Evolutionary conservation across 805 yeast genomes (phyloP), one percentile per base, ranked within the genome.

Genomic region (Barnettozyma vustinii): DNA sequence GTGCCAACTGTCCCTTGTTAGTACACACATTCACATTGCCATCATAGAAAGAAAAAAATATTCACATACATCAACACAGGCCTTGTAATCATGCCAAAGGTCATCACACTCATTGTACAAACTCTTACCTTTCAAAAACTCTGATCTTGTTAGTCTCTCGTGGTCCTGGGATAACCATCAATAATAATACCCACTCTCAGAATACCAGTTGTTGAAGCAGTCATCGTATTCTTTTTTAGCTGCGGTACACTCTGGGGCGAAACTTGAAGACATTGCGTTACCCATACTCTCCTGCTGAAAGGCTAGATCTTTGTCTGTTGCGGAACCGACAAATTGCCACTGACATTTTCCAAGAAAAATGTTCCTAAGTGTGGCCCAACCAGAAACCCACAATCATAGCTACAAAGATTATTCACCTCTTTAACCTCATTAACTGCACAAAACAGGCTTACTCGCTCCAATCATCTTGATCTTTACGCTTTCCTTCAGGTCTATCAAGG

Each of bases 201-300:
- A 83, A 65, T 94, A 94, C 99, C 99, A 91, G 56, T 78, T 77
- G 68, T 90, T 91, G 71, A 94, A 94, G 66, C 99, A 94, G 60
- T 83, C 85, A 63, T 94, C 98, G 62, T 94, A 94, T 60, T 81
- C 79, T 58, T 81, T 80, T 68, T 94, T 94, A 50, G 84, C 78
- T 33, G 81, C 86, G 20, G 96, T 88, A 68, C 99, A 94, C 70
- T 94, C 98, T 23, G 97, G 97, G 35, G 99, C 98, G 74, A 94
- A 87, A 52, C 96, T 89, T 7, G 96, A 75, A 16, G 91, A 84
- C 86, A 86, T 79, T 46, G 73, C 65, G 67, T 81, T 82, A 45
- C 90, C 90, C 89, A 84, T 83, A 47, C 10, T 15, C 33, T 30
- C 33, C 12, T 30, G 16, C 1, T n/a, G n/a, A 12, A 25, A 9